A percentile compares a stretch with the other conserved stretches of the same genome.
Conservation (phyloP, 768 basidiomycete species). For the Psilocybe azurescens region DNA sequence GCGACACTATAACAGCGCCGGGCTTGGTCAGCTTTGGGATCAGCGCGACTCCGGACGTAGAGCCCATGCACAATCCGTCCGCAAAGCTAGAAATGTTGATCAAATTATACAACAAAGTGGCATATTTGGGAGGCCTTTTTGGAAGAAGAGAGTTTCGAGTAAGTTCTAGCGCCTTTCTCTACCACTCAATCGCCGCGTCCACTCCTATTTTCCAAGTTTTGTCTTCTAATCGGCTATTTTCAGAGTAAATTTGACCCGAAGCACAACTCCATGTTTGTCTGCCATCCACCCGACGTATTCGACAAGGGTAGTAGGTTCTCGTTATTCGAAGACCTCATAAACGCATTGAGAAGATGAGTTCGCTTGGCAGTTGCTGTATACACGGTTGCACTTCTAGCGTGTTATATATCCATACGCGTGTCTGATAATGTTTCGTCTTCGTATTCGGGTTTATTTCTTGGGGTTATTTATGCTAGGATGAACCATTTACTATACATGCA, state of each 20-base stretch:
- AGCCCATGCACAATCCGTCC: background rate
- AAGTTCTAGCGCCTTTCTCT: background rate
- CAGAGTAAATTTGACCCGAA: background rate
- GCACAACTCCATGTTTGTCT: background rate
- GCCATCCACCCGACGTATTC: background rate
- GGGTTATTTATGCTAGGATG: background rate
- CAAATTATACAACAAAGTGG: background rate
- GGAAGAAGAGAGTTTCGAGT: background rate
- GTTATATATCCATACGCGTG: background rate
- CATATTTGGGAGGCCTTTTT: background rate
- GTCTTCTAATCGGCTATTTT: background rate
- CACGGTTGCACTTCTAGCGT: background rate
- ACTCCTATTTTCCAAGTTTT: background rate
- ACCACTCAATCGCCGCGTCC: background rate
- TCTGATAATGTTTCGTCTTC: background rate
- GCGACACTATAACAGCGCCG: background rate
- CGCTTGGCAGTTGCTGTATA: background rate
- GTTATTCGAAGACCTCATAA: background rate
- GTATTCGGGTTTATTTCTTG: background rate
- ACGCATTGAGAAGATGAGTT: background rate
- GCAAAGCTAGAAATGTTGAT: background rate
- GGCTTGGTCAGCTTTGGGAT: background rate
- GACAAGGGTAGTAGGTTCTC: background rate
- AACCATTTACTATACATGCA: background rate
- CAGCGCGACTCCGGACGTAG: background rate